Base-by-base conservation (phyloP, 495 filamentous ascomycete genomes). In the Thozetella sp. region DNA sequence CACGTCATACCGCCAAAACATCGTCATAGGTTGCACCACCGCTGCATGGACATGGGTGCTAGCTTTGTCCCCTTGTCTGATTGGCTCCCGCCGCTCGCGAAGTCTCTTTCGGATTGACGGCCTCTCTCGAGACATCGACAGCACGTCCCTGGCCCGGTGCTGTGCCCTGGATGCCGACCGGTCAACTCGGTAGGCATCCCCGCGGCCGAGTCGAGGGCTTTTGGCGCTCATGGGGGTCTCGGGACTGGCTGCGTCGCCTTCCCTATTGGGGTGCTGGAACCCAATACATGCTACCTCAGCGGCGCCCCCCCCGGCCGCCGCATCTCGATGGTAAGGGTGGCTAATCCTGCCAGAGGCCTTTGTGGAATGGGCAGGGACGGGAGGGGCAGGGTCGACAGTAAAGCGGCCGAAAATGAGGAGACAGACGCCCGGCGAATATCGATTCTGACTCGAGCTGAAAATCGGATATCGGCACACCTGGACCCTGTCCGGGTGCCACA, bases 1-100 rank as follows among this genome's bases (percentile, higher is more conserved):
- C 59, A 66, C 63, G 63, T 66, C 63, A 66, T 66, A 57, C 56
- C 59, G 59, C 56, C 24, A 54, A 20, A 22, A 59, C 53, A 26
- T 55, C 63, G 59, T 66, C 63, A 66, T 60, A 43, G 57, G 53
- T 54, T 25, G 53, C 59, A 60, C 59, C 30, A 50, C 52, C 25
- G 52, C 26, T 25, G 52, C 52, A 54, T 30, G 52, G 52, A 34
- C 52, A 54, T 22, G 52, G 52, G 25, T 34, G 11, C 2, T 11
- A 30, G 25, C 25, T 13, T 9, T 11, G 52, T 26, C 52, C 15
- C 25, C 52, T 12, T 25, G 13, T 30, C 13, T 34, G 13, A 54
- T 26, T 54, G 24, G 52, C 52, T 34, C 11, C 25, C 22, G 17
- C 19, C 17, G 27, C 13, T 53, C 30, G 43, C 57, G 22, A 53